A percentile compares a stretch with the other conserved stretches of the same genome.
These are phyloP conservation scores for Hyaloscypha bicolor DNA, from an alignment of 495 filamentous ascomycete genomes.

Conservation along the genomic window DNA sequence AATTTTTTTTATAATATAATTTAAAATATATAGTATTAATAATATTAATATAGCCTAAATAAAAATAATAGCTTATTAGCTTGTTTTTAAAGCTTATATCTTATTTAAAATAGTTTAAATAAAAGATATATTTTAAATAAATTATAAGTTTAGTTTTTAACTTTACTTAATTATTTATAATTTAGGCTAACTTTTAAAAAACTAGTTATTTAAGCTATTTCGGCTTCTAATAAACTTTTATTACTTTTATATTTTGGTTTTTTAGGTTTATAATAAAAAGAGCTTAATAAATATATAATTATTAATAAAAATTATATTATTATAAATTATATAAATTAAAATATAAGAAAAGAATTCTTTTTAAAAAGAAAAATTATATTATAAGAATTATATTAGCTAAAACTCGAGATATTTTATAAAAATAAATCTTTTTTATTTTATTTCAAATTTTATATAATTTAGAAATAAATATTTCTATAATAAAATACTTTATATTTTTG, in stretches of 20 bases:
- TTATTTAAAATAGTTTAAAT: slow-evolving; percentile 23
- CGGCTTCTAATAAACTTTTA: slow-evolving; percentile 32
- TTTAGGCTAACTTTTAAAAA: slow-evolving; percentile 24
- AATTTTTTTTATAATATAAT: slow-evolving; percentile 6
- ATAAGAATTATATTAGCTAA: slow-evolving; percentile 14
- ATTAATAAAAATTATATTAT: slow-evolving; percentile 28
- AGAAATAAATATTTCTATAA: slow-evolving; percentile 12
- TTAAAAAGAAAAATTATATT: slow-evolving; percentile 33
- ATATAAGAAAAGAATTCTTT: slow-evolving; percentile 27
- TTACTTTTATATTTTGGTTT: slow-evolving; percentile 16
- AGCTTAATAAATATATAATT: slow-evolving; percentile 27
- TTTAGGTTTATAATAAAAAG: slow-evolving; percentile 28
- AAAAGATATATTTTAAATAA: slow-evolving; percentile 27
- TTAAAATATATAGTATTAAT: slow-evolving; percentile 28
- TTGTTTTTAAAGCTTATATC: slow-evolving; percentile 31
- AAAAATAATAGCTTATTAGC: slow-evolving; percentile 32
- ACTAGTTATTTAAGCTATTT: slow-evolving; percentile 28
- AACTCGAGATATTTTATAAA: background rate
- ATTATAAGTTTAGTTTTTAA: slow-evolving; percentile 23
- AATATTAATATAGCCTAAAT: slow-evolving; percentile 23
- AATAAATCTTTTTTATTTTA: no score
- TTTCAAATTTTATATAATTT: no score
- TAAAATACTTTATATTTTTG: slow-evolving; percentile 28
- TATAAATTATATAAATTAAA: slow-evolving; percentile 24
- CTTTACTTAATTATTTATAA: slow-evolving; percentile 20